Conservation (phyloP, 2,329 filamentous ascomycete species). For the Scedosporium minutisporum region DNA sequence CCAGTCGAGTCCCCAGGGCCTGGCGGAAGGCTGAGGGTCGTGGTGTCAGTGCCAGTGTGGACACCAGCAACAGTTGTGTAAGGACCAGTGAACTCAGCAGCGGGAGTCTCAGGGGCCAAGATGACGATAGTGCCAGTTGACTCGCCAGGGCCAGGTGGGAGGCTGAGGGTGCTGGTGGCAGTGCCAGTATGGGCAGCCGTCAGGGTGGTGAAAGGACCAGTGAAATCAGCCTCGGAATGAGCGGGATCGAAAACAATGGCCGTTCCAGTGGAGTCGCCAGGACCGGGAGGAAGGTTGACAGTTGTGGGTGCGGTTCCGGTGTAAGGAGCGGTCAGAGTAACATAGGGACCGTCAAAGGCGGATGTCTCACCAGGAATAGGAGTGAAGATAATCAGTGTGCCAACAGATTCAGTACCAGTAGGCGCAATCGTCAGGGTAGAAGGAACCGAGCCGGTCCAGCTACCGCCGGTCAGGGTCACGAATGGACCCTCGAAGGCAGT, state of each 20-base stretch:
- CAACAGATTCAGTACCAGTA: too few species aligned
- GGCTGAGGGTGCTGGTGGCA: constrained; percentile 5
- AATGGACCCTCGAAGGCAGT: too few species aligned
- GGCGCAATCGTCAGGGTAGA: too few species aligned
- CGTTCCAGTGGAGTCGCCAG: too few species aligned
- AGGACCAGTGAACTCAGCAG: constrained; percentile 3
- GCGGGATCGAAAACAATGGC: too few species aligned
- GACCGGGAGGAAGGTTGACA: too few species aligned
- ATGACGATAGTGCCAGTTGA: constrained; percentile 1
- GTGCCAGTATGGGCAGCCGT: constrained; percentile 1
- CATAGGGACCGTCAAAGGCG: constrained; percentile 4
- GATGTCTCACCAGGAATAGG: too few species aligned
- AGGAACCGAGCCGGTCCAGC: too few species aligned
- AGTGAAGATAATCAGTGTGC: too few species aligned
- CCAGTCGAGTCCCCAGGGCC: background rate
- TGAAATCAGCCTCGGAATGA: too few species aligned
- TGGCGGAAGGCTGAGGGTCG: constrained; percentile 4
- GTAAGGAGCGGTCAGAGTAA: constrained; percentile 6
- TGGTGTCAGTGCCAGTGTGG: background rate
- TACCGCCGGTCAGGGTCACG: too few species aligned
- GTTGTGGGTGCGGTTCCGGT: background rate
- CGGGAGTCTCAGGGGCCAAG: constrained; percentile 3
- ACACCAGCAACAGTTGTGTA: constrained; percentile 6
- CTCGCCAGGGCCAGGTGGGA: background rate
- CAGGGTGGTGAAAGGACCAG: background rate